Base-by-base conservation (phyloP, 345 rosid species). In the Hypericum androsaemum region DNA sequence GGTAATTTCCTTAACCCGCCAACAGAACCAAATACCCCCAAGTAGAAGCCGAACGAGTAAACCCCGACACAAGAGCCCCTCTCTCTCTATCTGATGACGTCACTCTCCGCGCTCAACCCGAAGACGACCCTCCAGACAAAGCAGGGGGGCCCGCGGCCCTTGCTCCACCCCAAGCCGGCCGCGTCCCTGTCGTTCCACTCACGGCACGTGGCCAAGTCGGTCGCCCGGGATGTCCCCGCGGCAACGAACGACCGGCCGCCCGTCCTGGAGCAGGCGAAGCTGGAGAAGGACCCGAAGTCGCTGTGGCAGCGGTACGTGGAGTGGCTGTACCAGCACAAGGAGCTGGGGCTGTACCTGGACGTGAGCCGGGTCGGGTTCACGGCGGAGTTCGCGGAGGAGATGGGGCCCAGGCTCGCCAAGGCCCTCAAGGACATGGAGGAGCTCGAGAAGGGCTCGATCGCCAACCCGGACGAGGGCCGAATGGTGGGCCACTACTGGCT, bases 401-500 rank as follows among this genome's bases (percentile, higher is more conserved):
- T 92, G 98, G 96, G 78, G 69, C 82, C 77, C 6, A 73, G 88
- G 6, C 81, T 92, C 28, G 64, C 74, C 56, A 61, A 63, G 37
- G 95, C 98, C 17, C 80, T 92, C 8, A 77, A 70, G 71, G 78
- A 81, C 9, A 84, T 92, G 96, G 89, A 67, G 63, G 88, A 78
- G 62, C 68, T 92, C 43, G 98, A 88, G 64, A 92, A 85, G 39
- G 96, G 96, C 6, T 75, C 98, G 56, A 83, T 92, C 53, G 84
- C 98, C 52, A 92, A 92, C 62, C 98, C 98, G 10, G 98, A 92
- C 41, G 98, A 92, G 67, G 85, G 94, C 7, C 75, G 98, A 65
- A 92, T 92, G 98, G 98, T 92, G 17, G 98, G 98, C 3, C 98
- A 92, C 64, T 92, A 92, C 52, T 92, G 98, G 98, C 65, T 92